Evolutionary conservation across 2,329 filamentous ascomycete species (phyloP).

Genomic region (Neonectria neomacrospora): DNA sequence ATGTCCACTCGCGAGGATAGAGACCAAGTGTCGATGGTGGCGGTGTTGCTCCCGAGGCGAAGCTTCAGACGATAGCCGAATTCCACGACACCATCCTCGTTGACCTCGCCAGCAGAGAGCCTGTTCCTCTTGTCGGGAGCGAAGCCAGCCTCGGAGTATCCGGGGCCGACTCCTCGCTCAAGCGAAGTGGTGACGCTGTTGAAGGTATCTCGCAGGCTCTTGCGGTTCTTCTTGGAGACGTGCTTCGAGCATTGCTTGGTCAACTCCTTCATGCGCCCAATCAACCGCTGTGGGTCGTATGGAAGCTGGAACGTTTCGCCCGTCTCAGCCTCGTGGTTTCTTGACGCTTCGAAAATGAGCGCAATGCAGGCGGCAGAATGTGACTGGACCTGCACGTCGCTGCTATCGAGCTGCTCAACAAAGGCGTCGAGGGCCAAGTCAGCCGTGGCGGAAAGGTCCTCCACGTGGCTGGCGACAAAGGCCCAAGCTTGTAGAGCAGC

Average conservation of each 20-base stretch:
- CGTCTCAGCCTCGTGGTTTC: conserved; percentile 60
- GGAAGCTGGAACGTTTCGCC: conserved; percentile 61
- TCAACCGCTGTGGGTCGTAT: conserved; percentile 61
- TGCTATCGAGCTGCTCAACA: conserved; percentile 84
- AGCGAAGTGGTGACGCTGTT: conserved; percentile 65
- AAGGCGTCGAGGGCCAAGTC: conserved; percentile 82
- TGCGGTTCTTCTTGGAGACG: conserved; percentile 61
- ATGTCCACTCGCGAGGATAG: conserved; percentile 60
- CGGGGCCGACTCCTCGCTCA: conserved; percentile 64
- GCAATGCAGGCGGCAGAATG: conserved; percentile 84
- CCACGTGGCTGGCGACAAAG: conserved; percentile 80
- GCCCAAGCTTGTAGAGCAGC: conserved; percentile 84
- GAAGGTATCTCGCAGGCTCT: conserved; percentile 60
- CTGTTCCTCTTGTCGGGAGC: conserved; percentile 55
- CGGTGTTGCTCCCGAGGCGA: conserved; percentile 57
- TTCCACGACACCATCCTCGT: conserved; percentile 57
- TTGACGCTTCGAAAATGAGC: conserved; percentile 79
- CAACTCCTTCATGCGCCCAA: conserved; percentile 60
- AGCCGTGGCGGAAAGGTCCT: conserved; percentile 77
- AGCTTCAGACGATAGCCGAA: conserved; percentile 65
- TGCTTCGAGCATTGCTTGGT: conserved; percentile 60
- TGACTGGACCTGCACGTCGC: conserved; percentile 77
- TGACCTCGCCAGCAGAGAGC: conserved; percentile 53
- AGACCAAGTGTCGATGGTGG: conserved; percentile 64
- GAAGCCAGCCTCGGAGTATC: conserved; percentile 62